Base-by-base conservation (phyloP, 805 yeast species). In the Ogataea ganodermae region DNA sequence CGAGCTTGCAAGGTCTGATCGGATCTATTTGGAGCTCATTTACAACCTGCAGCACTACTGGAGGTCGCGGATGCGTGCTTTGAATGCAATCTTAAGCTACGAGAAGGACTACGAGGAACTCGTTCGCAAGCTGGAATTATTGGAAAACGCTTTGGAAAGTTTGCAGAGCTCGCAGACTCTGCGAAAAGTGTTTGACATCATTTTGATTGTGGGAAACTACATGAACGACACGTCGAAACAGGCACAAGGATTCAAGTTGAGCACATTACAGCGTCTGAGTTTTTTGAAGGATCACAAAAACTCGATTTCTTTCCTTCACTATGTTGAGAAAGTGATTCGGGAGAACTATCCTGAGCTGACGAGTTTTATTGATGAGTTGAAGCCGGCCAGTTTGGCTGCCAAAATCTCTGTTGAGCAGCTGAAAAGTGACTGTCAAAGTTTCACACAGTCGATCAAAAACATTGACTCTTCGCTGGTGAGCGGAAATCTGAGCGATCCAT, bases 221-320 rank as follows among this genome's bases (percentile, higher is more conserved):
- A 94, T 94, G 99, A 94, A 95, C 64, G 96, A 90, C 59, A 73
- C 81, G n/a, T 75, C 89, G 2, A 91, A 90, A 58, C 96, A 90
- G 64, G 98, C 97, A 1, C 78, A 80, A 55, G 99, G 99, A 3
- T 95, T 95, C 75, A 86, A 86, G 59, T 72, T 94, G 50, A 84
- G 88, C 37, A 88, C 97, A n/a, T 74, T 94, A 44, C 97, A 90
- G 60, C 73, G 98, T 56, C 75, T 94, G 49, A 88, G 86, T 26
- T 90, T 95, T 56, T 84, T 95, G 69, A 94, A 94, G 63, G 97
- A 92, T 67, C 89, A 86, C 22, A 79, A 83, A 49, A 91, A 92
- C 63, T 79, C 89, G 5, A 83, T 86, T 83, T 88, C 96, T 1
- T 91, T 94, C 60, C 69, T 94, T 58, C 96, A 95, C 63, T 91